Evolutionary conservation across 306 rosid species (phyloP).

Genomic region (Lotus japonicus): DNA sequence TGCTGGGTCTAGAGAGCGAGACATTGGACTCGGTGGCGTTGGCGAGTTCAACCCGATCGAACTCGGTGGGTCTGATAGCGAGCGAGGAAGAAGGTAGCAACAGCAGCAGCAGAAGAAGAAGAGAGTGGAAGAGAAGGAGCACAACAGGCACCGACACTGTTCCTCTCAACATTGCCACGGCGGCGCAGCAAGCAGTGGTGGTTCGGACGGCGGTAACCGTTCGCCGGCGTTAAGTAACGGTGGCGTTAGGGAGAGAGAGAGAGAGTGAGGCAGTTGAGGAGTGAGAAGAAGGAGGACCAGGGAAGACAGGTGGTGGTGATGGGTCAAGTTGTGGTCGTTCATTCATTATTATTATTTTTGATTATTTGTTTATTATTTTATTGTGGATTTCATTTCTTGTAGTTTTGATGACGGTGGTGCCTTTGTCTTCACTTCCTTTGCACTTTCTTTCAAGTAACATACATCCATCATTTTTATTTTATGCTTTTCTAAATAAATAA

Average conservation of each 20-base stretch:
- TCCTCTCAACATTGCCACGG: constrained; percentile 42
- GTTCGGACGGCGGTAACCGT: background rate
- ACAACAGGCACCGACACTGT: background rate
- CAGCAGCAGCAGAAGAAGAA: background rate
- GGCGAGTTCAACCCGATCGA: constrained; percentile 42
- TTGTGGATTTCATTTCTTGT: background rate
- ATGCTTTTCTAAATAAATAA: too few species aligned
- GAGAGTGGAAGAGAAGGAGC: constrained; percentile 29
- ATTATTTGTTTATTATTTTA: background rate
- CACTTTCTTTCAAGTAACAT: too few species aligned
- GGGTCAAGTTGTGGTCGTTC: constrained; percentile 50
- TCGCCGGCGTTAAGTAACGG: constrained; percentile 19
- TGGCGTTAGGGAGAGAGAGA: background rate
- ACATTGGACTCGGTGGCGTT: constrained; percentile 64
- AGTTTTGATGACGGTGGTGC: constrained; percentile 13
- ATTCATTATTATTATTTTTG: constrained; percentile 11
- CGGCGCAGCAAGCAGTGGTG: background rate
- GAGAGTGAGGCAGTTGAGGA: constrained; percentile 15
- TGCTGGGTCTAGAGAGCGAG: constrained; percentile 56
- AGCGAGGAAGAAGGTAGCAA: constrained; percentile 37
- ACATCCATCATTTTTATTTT: too few species aligned
- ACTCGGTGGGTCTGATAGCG: constrained; percentile 31
- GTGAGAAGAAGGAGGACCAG: constrained; percentile 22
- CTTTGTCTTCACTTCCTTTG: too few species aligned
- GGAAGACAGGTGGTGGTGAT: constrained; percentile 12